Base-by-base conservation (phyloP, 257 asterid species). In the Ajuga chamaepitys region DNA sequence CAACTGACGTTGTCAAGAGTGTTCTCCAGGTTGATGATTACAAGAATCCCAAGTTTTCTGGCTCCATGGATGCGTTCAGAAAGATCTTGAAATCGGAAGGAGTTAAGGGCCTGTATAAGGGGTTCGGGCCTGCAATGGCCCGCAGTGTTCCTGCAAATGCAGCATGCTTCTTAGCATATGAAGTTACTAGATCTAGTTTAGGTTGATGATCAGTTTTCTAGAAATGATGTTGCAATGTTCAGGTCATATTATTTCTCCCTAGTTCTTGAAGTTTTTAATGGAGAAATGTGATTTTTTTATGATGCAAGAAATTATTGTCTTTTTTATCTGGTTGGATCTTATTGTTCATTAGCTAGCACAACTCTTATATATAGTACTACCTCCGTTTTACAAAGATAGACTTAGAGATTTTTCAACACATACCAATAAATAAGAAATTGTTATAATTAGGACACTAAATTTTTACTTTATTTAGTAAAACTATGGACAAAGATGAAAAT, bases 101-200 rank as follows among this genome's bases (percentile, higher is more conserved):
- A 5, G 83, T 78, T 42, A 86, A 83, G 58, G 98, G 98, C 14
- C 74, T 91, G 5, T 91, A 88, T 67, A 91, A 83, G 81, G 98
- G 98, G 1, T 91, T 88, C 60, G 96, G 90, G 16, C 96, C 95
- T 10, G 96, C 95, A 52, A 86, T 91, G 95, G 84, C 81, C 8
- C 90, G 95, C 4, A 91, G 98, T 25, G 78, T 91, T 67, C 96
- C 98, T 4, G 96, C 96, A 22, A 88, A 88, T 73, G 96, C 88
- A 9, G 95, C 98, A 0, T 84, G 95, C 72, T 91, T 91, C 89
- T 73, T 91, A 81, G 96, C 91, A 1, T 91, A 88, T 56, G 98
- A 88, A 74, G 75, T 88, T 40, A 83, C 86, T 0, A 80, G 81
- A 76, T 82, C 95, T 56, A 80, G 87, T 84, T 81, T 91, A 68